Conservation (phyloP, 2,329 filamentous ascomycete species). For the Aspergillus sp. region DNA sequence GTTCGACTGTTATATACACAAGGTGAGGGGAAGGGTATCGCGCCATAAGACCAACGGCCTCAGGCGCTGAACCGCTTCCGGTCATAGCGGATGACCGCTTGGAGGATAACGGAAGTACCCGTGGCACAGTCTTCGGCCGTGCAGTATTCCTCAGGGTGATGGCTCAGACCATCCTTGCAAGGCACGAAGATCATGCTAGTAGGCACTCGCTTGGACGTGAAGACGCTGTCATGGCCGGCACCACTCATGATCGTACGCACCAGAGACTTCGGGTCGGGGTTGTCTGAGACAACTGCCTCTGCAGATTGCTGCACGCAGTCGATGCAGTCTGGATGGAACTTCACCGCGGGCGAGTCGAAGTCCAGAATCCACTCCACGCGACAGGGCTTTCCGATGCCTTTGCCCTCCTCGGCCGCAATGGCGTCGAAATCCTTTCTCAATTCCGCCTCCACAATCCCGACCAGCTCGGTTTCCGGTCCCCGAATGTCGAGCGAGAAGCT, state of each 20-base stretch:
- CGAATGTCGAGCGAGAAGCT: slow-evolving; percentile 69
- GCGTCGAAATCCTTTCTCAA: slow-evolving; percentile 58
- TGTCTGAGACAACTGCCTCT: slow-evolving; percentile 54
- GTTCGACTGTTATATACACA: no score
- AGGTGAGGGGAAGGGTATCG: no score
- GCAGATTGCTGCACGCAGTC: slow-evolving; percentile 62
- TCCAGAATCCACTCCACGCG: slow-evolving; percentile 60
- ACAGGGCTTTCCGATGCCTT: slow-evolving; percentile 53
- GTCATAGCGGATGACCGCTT: slow-evolving; percentile 36
- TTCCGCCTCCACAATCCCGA: slow-evolving; percentile 57
- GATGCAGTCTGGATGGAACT: slow-evolving; percentile 68
- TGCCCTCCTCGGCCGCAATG: slow-evolving; percentile 59
- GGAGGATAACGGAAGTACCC: slow-evolving; percentile 47
- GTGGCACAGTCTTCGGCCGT: slow-evolving; percentile 59
- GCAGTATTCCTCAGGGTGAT: slow-evolving; percentile 64
- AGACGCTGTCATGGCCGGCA: slow-evolving; percentile 66
- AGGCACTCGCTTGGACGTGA: slow-evolving; percentile 58
- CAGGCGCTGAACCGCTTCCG: slow-evolving; percentile 42
- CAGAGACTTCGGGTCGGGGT: slow-evolving; percentile 39
- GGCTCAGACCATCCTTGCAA: slow-evolving; percentile 62
- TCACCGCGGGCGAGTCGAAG: slow-evolving; percentile 59
- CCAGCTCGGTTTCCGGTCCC: slow-evolving; percentile 54
- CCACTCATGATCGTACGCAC: slow-evolving; percentile 58
- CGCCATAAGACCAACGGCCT: no score
- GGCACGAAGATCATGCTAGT: slow-evolving; percentile 69